phyloP scores from a whole-genome alignment of 2,329 filamentous ascomycete species.

The Nemania sp. region DNA sequence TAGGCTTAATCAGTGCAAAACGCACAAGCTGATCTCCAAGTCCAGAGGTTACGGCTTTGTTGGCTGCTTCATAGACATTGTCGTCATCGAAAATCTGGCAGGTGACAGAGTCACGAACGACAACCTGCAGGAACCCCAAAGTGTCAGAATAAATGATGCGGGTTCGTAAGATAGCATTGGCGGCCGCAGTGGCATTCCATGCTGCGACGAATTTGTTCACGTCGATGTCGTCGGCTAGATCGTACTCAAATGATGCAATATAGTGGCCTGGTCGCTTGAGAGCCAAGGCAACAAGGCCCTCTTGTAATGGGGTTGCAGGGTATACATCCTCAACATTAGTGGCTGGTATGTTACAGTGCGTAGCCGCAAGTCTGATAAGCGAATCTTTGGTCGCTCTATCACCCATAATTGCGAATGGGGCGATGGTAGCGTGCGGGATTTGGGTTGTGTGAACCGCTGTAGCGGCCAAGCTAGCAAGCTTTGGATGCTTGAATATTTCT shows the following conservation, averaged over 20 bases:
- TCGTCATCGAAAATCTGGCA: constrained; percentile 3
- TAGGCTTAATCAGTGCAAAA: neutral
- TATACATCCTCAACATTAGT: constrained; percentile 1
- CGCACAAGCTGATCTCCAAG: neutral
- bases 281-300: constrained; percentile 5
- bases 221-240: neutral
- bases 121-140: constrained; percentile 1
- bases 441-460: neutral
- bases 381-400: neutral
- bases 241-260: neutral
- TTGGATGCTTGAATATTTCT: too few relatives aligned
- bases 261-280: constrained; percentile 2
- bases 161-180: constrained; percentile 9
- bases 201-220: neutral
- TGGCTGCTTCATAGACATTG: neutral
- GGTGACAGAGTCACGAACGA: neutral
- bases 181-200: neutral
- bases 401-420: constrained; percentile 2
- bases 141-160: constrained; percentile 5
- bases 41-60: neutral
- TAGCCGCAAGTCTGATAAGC: neutral
- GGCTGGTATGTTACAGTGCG: neutral
- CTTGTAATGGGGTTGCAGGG: constrained; percentile 9
- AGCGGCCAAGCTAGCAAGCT: too few relatives aligned
- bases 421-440: neutral